These are phyloP conservation scores for Eimeria brunetti DNA, from an alignment of 169 alveolate genomes.

Conservation along the genomic window DNA sequence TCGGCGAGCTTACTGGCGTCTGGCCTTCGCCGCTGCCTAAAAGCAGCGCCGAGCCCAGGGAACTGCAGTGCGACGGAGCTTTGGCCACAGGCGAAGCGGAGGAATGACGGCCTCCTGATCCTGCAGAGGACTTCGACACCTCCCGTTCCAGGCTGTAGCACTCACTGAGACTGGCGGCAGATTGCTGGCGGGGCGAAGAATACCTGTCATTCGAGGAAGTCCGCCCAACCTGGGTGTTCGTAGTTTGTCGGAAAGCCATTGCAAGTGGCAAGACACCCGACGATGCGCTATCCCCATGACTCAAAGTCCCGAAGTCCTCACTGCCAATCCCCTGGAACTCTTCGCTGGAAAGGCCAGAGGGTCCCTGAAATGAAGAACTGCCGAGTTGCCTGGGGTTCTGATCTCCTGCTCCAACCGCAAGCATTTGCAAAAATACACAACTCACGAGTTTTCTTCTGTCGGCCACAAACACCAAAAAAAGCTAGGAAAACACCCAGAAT, in stretches of 20 bases:
- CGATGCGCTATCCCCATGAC: neutral
- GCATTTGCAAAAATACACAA: neutral
- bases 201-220: neutral
- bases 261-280: conserved; percentile 9
- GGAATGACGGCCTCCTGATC: neutral
- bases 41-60: conserved; percentile 7
- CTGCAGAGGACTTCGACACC: neutral
- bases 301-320: neutral
- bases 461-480: neutral
- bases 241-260: conserved; percentile 12
- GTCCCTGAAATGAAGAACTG: conserved; percentile 8
- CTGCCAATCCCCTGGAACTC: neutral
- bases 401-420: conserved; percentile 10
- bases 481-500: neutral
- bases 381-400: neutral
- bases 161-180: conserved; percentile 2
- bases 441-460: neutral
- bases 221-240: conserved; percentile 24
- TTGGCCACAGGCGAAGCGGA: conserved; percentile 11
- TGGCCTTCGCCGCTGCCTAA: conserved; percentile 2
- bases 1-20: neutral
- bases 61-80: conserved; percentile 2
- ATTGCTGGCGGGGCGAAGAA: neutral
- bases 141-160: conserved; percentile 22
- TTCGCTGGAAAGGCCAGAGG: neutral